A percentile compares a stretch with the other conserved stretches of the same genome.
Conservation (phyloP, 148 eudicot species). For the Chenopodium quinoa region DNA sequence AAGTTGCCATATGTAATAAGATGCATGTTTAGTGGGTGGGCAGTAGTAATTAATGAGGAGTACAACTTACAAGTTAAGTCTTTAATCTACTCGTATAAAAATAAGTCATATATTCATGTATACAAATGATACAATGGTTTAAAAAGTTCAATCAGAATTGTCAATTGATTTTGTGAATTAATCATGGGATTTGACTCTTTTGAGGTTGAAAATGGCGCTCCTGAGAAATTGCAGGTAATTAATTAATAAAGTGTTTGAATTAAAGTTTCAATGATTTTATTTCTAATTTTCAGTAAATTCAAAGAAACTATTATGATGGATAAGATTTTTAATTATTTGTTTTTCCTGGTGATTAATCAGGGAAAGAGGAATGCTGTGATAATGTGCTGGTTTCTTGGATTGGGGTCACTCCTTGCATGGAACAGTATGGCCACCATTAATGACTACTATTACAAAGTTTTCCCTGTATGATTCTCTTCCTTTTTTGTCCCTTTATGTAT, state of each 20-base stretch:
- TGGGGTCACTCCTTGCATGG: slow-evolving; percentile 68
- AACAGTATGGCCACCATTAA: slow-evolving; percentile 53
- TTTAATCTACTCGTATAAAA: too few relatives aligned
- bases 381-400: slow-evolving; percentile 61
- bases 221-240: slow-evolving; percentile 3
- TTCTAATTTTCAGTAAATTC: neutral
- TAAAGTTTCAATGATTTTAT: neutral
- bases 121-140: too few relatives aligned
- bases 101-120: too few relatives aligned
- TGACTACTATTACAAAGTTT: slow-evolving; percentile 59
- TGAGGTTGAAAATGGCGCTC: neutral
- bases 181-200: too few relatives aligned
- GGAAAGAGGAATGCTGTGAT: slow-evolving; percentile 31
- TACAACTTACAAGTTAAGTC: too few relatives aligned
- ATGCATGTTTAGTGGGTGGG: too few relatives aligned
- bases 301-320: neutral
- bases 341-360: neutral
- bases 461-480: slow-evolving; percentile 38
- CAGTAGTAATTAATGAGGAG: too few relatives aligned
- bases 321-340: neutral
- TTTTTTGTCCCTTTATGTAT: neutral
- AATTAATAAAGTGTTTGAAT: too few relatives aligned
- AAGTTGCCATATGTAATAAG: too few relatives aligned
- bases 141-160: too few relatives aligned
- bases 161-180: too few relatives aligned